A percentile compares a stretch with the other conserved stretches of the same genome.
Conservation (phyloP, 805 yeast species). For the Zygoascus biomembranicola region DNA sequence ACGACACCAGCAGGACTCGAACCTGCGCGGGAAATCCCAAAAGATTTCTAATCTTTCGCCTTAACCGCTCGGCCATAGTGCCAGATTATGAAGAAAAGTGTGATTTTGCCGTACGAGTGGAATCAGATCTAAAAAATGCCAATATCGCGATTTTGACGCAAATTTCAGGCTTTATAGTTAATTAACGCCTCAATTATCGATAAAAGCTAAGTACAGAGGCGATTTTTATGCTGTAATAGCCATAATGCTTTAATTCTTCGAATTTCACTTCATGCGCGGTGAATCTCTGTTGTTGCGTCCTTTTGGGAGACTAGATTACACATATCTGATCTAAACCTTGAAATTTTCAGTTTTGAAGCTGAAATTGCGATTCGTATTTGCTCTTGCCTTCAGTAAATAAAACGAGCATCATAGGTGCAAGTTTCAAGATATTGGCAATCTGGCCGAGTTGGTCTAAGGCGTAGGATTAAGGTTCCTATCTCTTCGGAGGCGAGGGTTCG, state of each 20-base stretch:
- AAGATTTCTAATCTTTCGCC: slow-evolving; percentile 34
- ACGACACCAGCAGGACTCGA: slow-evolving; percentile 35
- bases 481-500: slow-evolving; percentile 86
- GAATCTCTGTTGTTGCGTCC: too few relatives aligned
- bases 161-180: too few relatives aligned
- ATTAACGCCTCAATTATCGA: too few relatives aligned
- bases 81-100: slow-evolving; percentile 9
- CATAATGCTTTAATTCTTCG: too few relatives aligned
- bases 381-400: neutral
- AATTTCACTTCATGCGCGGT: too few relatives aligned
- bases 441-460: slow-evolving; percentile 39
- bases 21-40: slow-evolving; percentile 34
- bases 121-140: too few relatives aligned
- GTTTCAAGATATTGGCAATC: slow-evolving; percentile 5
- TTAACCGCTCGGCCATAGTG: slow-evolving; percentile 34
- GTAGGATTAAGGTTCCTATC: slow-evolving; percentile 43
- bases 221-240: too few relatives aligned
- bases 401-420: neutral
- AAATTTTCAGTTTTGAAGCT: neutral
- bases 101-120: too few relatives aligned
- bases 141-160: too few relatives aligned
- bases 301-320: too few relatives aligned
- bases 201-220: too few relatives aligned
- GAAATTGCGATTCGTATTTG: too few relatives aligned
- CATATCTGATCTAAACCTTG: neutral